Evolutionary conservation across 495 filamentous ascomycete genomes (phyloP).

Genomic region (Penicillium ucsense): DNA sequence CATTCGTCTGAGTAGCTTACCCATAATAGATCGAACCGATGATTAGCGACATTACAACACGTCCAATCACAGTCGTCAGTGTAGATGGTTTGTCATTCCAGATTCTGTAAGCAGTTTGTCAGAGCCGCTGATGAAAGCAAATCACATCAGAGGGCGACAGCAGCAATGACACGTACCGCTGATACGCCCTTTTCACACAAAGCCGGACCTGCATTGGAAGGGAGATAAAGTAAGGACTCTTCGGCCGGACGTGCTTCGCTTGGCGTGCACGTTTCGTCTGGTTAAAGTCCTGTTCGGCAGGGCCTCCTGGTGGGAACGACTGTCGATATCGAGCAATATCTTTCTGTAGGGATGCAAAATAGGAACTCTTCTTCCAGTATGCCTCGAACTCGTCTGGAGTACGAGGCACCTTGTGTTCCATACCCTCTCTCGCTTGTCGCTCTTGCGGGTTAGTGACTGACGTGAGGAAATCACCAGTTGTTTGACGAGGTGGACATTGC

Average conservation of each 20-base stretch:
- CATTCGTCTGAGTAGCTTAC: slow-evolving; percentile 8
- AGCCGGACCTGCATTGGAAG: slow-evolving; percentile 39
- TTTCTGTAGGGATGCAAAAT: slow-evolving; percentile 37
- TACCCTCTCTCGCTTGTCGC: slow-evolving; percentile 50
- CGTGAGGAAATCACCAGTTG: slow-evolving; percentile 62
- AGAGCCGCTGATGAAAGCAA: not conserved
- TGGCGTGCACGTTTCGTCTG: slow-evolving; percentile 26
- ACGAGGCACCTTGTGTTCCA: slow-evolving; percentile 54
- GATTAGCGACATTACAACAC: slow-evolving; percentile 69
- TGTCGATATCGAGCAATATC: slow-evolving; percentile 41
- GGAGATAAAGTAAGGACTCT: slow-evolving; percentile 37
- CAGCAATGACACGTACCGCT: slow-evolving; percentile 18
- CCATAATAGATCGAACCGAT: slow-evolving; percentile 85
- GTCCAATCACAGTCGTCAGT: slow-evolving; percentile 68
- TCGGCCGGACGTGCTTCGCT: slow-evolving; percentile 32
- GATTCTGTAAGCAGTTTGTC: slow-evolving; percentile 30
- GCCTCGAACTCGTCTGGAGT: slow-evolving; percentile 61
- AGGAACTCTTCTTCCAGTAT: slow-evolving; percentile 46
- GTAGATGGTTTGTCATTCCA: slow-evolving; percentile 68
- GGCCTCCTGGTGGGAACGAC: slow-evolving; percentile 25
- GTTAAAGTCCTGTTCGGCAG: slow-evolving; percentile 21
- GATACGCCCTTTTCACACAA: slow-evolving; percentile 43
- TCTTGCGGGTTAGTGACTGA: slow-evolving; percentile 60
- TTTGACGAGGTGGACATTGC: slow-evolving; percentile 49
- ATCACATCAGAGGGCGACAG: not conserved